These are phyloP conservation scores for Penicillium cosmopolitanum DNA, from an alignment of 495 filamentous ascomycete species.

Conservation along the genomic window DNA sequence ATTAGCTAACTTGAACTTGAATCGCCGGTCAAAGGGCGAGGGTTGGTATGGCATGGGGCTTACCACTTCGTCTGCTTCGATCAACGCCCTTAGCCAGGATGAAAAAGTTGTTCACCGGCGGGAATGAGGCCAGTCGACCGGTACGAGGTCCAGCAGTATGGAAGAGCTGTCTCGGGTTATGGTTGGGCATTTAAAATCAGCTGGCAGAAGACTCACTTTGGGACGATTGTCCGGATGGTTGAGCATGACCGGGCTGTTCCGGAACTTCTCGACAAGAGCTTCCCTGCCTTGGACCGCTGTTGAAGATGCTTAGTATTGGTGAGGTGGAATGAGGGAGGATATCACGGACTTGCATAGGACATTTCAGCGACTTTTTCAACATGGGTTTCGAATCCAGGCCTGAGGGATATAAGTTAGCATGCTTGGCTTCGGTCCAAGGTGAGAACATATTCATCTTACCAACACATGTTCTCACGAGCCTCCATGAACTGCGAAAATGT, in stretches of 20 bases:
- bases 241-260: constrained; percentile 93
- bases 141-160: constrained; percentile 30
- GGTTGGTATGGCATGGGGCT: neutral
- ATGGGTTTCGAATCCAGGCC: constrained; percentile 74
- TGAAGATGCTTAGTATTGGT: constrained; percentile 18
- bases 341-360: constrained; percentile 84
- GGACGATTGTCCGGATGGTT: constrained; percentile 81
- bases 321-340: neutral
- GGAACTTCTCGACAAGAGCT: constrained; percentile 89
- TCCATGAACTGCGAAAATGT: constrained; percentile 69
- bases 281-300: constrained; percentile 89
- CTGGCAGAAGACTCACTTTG: constrained; percentile 58
- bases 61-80: constrained; percentile 12
- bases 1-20: neutral
- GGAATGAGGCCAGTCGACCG: constrained; percentile 19
- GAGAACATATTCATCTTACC: constrained; percentile 44
- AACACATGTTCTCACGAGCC: constrained; percentile 69
- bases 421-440: neutral
- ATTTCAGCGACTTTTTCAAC: constrained; percentile 82
- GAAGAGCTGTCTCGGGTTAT: constrained; percentile 41
- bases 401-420: constrained; percentile 23
- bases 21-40: neutral
- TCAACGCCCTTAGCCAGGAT: constrained; percentile 20
- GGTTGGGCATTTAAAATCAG: neutral
- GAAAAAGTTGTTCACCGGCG: constrained; percentile 23